Conservation (phyloP, 495 filamentous ascomycete genomes). For the Penicillium atrosanguineum region DNA sequence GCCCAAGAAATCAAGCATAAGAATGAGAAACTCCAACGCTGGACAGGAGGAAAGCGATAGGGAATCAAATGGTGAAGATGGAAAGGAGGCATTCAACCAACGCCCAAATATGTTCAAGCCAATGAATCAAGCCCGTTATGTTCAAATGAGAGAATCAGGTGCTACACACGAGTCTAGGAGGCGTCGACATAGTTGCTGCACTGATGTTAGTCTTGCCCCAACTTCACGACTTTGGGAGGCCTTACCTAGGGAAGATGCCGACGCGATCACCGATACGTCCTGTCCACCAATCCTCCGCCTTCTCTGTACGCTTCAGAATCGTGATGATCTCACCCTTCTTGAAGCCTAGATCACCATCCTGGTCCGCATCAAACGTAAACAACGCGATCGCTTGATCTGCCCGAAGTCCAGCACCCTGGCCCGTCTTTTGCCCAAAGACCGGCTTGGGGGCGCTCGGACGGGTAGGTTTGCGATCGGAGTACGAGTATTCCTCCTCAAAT, state of each 20-base stretch:
- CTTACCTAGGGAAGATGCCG: slow-evolving; percentile 61
- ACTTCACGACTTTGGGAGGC: background rate
- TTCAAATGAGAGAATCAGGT: slow-evolving; percentile 4
- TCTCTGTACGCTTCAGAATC: slow-evolving; percentile 94
- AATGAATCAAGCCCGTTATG: slow-evolving; percentile 11
- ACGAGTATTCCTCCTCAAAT: slow-evolving; percentile 56
- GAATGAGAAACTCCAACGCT: slow-evolving; percentile 26
- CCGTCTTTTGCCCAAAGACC: slow-evolving; percentile 65
- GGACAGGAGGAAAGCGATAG: slow-evolving; percentile 13
- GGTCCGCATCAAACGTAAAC: slow-evolving; percentile 91
- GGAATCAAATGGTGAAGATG: background rate
- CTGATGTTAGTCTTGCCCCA: slow-evolving; percentile 7
- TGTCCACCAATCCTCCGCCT: slow-evolving; percentile 87
- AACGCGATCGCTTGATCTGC: slow-evolving; percentile 85
- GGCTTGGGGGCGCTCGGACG: slow-evolving; percentile 88
- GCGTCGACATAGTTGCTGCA: slow-evolving; percentile 47
- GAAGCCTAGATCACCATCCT: slow-evolving; percentile 89
- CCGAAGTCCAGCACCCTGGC: slow-evolving; percentile 53
- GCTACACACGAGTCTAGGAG: slow-evolving; percentile 17
- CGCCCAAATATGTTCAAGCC: slow-evolving; percentile 17
- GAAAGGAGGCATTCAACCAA: slow-evolving; percentile 9
- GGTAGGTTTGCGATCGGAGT: slow-evolving; percentile 53
- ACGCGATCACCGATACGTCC: slow-evolving; percentile 62
- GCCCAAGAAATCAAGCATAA: slow-evolving; percentile 7
- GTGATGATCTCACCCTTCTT: slow-evolving; percentile 98